These are phyloP conservation scores for Pterocarpus santalinus DNA, from an alignment of 306 rosid genomes.

Conservation along the genomic window DNA sequence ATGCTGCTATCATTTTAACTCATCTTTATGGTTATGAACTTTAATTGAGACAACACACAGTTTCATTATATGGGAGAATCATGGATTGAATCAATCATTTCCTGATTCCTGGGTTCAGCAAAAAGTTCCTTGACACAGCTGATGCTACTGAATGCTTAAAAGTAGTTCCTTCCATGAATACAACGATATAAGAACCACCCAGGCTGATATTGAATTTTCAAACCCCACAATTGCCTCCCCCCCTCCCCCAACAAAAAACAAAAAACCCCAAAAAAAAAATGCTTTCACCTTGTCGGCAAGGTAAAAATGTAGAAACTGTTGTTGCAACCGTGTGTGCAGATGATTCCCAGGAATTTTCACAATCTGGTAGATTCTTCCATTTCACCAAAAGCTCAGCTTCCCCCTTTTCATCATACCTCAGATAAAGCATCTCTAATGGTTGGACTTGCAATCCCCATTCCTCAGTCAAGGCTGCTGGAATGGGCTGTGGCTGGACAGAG, in stretches of 20 bases:
- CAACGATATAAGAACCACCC: neutral
- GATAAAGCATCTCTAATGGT: no score
- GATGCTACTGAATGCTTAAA: neutral
- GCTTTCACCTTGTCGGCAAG: no score
- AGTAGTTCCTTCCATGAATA: neutral
- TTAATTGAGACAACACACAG: conserved; percentile 5
- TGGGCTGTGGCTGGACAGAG: no score
- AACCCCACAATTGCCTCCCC: neutral
- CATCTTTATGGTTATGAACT: neutral
- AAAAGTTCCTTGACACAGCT: neutral
- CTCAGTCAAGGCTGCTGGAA: no score
- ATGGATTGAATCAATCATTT: neutral
- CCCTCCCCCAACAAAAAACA: no score
- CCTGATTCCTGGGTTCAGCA: neutral
- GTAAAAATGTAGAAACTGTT: no score
- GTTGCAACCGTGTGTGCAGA: no score
- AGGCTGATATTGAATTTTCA: neutral
- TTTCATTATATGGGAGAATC: conserved; percentile 14
- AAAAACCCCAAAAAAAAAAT: no score
- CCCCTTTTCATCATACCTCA: neutral
- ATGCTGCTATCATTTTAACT: neutral
- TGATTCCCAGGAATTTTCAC: neutral
- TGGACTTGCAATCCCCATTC: neutral
- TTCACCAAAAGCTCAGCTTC: neutral
- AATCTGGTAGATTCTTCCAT: neutral